Percentiles rank a stretch among this genome's conserved stretches.
Evolutionary conservation across 768 basidiomycete species (phyloP).

Genomic region (Daedalea quercina): DNA sequence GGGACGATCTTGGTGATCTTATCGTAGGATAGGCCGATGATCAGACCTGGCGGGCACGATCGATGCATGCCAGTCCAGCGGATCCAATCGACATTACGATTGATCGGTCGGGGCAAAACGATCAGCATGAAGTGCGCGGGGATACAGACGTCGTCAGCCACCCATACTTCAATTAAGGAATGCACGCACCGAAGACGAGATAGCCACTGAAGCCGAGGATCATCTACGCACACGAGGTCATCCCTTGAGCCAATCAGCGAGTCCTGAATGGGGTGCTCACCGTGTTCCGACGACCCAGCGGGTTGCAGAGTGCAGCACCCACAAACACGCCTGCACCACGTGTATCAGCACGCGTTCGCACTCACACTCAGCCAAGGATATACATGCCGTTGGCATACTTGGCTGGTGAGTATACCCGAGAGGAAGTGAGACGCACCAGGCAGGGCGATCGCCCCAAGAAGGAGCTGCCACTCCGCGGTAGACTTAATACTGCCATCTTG

Average conservation of each 20-base stretch:
- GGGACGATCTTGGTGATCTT: conserved; percentile 56
- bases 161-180: too few relatives aligned
- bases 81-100: too few relatives aligned
- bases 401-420: too few relatives aligned
- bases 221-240: conserved; percentile 67
- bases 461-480: conserved; percentile 65
- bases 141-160: too few relatives aligned
- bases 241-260: conserved; percentile 4
- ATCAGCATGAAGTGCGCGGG: too few relatives aligned
- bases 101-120: too few relatives aligned
- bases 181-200: conserved; percentile 52
- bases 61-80: conserved; percentile 53
- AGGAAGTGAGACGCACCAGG: conserved; percentile 39
- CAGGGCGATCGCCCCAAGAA: conserved; percentile 54
- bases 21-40: conserved; percentile 54
- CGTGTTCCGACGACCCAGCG: conserved; percentile 52
- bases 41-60: conserved; percentile 41
- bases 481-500: conserved; percentile 44
- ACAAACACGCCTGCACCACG: conserved; percentile 24
- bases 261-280: conserved; percentile 32
- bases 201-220: conserved; percentile 65
- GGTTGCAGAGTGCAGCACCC: conserved; percentile 38
- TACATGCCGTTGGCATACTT: too few relatives aligned
- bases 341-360: conserved; percentile 14
- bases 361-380: too few relatives aligned